These are phyloP conservation scores for Castanopsis chinensis DNA, from an alignment of 306 rosid species.

Conservation along the genomic window DNA sequence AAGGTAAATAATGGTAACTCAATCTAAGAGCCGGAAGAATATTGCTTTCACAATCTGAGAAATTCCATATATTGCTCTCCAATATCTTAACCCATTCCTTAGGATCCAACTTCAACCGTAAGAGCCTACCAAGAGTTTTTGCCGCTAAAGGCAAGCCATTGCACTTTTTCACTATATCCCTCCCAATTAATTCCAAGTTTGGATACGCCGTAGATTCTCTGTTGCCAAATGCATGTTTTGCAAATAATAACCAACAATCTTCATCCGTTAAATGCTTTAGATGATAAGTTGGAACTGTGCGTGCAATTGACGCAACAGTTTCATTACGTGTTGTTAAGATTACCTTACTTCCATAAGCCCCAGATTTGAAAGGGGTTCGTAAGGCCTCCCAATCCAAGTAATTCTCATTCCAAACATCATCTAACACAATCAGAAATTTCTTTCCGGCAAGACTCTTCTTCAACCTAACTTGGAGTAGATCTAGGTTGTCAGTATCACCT, in stretches of 20 bases:
- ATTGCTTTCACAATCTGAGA: not conserved
- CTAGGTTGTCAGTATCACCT: not conserved
- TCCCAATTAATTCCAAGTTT: slow-evolving; percentile 8
- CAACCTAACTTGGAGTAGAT: slow-evolving; percentile 9
- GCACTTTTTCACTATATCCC: slow-evolving; percentile 22
- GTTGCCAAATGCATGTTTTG: slow-evolving; percentile 9
- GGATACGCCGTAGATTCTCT: not conserved
- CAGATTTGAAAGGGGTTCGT: slow-evolving; percentile 2
- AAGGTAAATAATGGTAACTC: slow-evolving; percentile 35
- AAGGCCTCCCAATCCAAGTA: slow-evolving; percentile 7
- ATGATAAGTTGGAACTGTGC: not conserved
- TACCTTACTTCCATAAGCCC: slow-evolving; percentile 31
- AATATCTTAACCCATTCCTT: slow-evolving; percentile 1
- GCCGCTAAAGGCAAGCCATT: slow-evolving; percentile 35
- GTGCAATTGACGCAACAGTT: slow-evolving; percentile 1
- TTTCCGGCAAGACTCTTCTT: not conserved
- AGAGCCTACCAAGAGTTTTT: slow-evolving; percentile 26
- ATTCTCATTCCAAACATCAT: slow-evolving; percentile 32
- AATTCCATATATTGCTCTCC: slow-evolving; percentile 15
- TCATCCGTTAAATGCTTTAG: slow-evolving; percentile 4
- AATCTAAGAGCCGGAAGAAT: slow-evolving; percentile 18
- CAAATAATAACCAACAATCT: slow-evolving; percentile 24
- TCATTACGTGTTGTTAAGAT: slow-evolving; percentile 28
- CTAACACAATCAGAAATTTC: slow-evolving; percentile 22
- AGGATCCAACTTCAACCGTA: not conserved